These are phyloP conservation scores for Pichia terricola DNA, from an alignment of 1,139 yeast genomes.

Conservation along the genomic window DNA sequence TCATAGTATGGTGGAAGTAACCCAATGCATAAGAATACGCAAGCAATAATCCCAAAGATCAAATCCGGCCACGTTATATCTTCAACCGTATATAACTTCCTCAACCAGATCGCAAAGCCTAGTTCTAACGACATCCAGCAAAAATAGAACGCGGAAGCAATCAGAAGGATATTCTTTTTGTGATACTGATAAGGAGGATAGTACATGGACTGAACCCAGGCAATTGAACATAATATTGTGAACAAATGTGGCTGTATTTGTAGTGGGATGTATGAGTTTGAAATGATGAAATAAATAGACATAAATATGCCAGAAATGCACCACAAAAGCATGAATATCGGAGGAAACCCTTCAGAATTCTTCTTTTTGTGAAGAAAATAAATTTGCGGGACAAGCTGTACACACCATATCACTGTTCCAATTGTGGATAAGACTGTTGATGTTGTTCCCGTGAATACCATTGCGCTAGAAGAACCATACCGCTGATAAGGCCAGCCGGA, in stretches of 20 bases:
- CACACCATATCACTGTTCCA: constrained; percentile 50
- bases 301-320: constrained; percentile 49
- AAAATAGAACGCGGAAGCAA: constrained; percentile 28
- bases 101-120: constrained; percentile 43
- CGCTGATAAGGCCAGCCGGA: too few species aligned
- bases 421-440: constrained; percentile 44
- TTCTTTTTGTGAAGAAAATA: constrained; percentile 38
- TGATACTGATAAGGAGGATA: constrained; percentile 39
- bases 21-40: constrained; percentile 67
- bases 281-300: constrained; percentile 40
- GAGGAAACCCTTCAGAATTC: constrained; percentile 50
- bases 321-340: constrained; percentile 53
- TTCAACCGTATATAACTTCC: constrained; percentile 34
- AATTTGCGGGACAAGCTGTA: constrained; percentile 45
- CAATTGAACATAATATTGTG: constrained; percentile 37
- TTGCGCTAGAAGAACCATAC: not conserved
- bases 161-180: constrained; percentile 23
- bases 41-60: constrained; percentile 56
- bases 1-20: constrained; percentile 85
- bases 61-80: constrained; percentile 46
- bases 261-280: constrained; percentile 44
- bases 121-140: constrained; percentile 35
- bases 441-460: constrained; percentile 16
- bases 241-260: constrained; percentile 48
- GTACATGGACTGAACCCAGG: constrained; percentile 46